Base-by-base conservation (phyloP, 2,329 filamentous ascomycete species). In the Botryosphaeria dothidea region DNA sequence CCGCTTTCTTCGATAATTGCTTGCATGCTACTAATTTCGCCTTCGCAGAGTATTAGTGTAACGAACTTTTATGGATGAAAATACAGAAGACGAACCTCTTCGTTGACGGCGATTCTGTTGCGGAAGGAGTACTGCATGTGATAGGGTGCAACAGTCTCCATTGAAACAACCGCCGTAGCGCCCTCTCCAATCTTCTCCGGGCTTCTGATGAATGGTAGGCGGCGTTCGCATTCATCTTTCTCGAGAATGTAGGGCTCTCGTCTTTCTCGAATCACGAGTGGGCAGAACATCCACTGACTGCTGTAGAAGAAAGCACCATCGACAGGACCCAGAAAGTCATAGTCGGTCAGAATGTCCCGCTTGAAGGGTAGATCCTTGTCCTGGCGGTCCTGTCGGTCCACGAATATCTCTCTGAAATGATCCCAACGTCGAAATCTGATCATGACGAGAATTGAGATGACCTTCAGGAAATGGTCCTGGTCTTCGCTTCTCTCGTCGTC, bases 271-370 rank as follows among this genome's bases (percentile, higher is more conserved):
- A 66, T 66, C 9, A 66, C 49, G 17, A 66, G 27, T 3, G 65
- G 60, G 23, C 65, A 66, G 36, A 66, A 54, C 7, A 36, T 48
- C 60, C 65, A 63, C 46, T 66, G 65, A 25, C n/a, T 13, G 3
- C 9, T 29, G 11, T 29, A 64, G 56, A 66, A 66, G 15, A 29
- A 7, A 7, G 3, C 7, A 27, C 34, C 58, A 31, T 54, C 27
- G 8, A 11, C 34, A 6, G 31, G 17, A 3, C 48, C 41, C 15
- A 66, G 41, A 23, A 66, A 66, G 15, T 45, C 23, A 4, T 45
- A 11, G 17, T 52, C 8, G 3, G 5, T 21, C 4, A 66, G 60
- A 13, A 46, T 34, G 23, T 64, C 36, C 7, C 13, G 25, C 13
- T 15, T 21, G 41, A 66, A 66, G 4, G 52, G 58, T 9, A 64